A percentile compares a stretch with the other conserved stretches of the same genome.
phyloP scores from a whole-genome alignment of 2,329 filamentous ascomycete genomes.

The Boeremia lycopersici region DNA sequence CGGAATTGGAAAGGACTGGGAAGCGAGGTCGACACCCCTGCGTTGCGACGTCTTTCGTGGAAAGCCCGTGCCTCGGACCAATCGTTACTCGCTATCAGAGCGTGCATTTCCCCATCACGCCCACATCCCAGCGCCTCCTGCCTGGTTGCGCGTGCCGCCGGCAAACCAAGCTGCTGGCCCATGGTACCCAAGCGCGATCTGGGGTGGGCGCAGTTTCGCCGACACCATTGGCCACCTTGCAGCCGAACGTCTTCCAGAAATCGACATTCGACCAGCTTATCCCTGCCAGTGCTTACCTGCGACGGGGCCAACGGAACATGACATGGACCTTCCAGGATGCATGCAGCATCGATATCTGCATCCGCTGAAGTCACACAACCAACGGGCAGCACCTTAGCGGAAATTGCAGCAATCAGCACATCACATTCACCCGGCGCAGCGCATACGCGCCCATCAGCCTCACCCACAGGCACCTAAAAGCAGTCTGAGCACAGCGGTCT shows the following conservation, averaged over 20 bases:
- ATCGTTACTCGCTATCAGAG: constrained; percentile 10
- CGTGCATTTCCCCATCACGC: constrained; percentile 17
- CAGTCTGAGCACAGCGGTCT: constrained; percentile 26
- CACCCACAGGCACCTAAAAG: constrained; percentile 16
- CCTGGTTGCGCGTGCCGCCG: constrained; percentile 36
- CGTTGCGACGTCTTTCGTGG: constrained; percentile 23
- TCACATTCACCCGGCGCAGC: constrained; percentile 26
- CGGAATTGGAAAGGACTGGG: constrained; percentile 29
- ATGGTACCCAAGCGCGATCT: constrained; percentile 42
- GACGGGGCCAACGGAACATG: constrained; percentile 29
- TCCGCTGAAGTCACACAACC: constrained; percentile 33
- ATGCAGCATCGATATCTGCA: constrained; percentile 36
- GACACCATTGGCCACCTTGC: constrained; percentile 27
- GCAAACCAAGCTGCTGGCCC: constrained; percentile 42
- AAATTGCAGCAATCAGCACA: constrained; percentile 43
- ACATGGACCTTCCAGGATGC: constrained; percentile 28
- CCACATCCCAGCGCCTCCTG: constrained; percentile 34
- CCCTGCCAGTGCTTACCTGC: constrained; percentile 27
- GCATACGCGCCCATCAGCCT: constrained; percentile 31
- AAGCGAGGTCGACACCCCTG: constrained; percentile 25
- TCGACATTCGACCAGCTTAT: constrained; percentile 26
- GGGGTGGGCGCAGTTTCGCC: constrained; percentile 30
- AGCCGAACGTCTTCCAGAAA: constrained; percentile 46
- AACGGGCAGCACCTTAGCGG: constrained; percentile 39
- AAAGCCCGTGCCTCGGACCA: constrained; percentile 12